Conservation (phyloP, 2,329 filamentous ascomycete genomes). For the Macrophomina phaseolina region DNA sequence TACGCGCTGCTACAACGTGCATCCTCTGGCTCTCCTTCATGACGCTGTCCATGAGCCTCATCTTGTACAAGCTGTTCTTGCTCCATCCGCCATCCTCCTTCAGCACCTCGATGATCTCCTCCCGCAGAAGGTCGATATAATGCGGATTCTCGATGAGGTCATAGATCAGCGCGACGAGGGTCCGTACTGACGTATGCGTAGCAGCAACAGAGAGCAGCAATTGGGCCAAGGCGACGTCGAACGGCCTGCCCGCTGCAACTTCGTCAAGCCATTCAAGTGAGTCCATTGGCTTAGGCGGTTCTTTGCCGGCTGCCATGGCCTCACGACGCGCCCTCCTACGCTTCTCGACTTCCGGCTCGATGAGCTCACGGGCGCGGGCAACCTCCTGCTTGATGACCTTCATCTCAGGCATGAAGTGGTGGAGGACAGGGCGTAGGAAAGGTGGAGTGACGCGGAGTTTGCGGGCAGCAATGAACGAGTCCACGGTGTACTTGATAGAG, state of each 20-base stretch:
- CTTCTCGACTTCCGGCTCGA: constrained; percentile 42
- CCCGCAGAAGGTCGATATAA: constrained; percentile 34
- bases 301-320: constrained; percentile 30
- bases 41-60: constrained; percentile 42
- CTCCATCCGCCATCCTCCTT: constrained; percentile 35
- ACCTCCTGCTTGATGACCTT: constrained; percentile 39
- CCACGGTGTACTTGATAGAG: constrained; percentile 43
- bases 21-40: constrained; percentile 41
- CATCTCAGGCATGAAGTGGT: constrained; percentile 43
- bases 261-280: constrained; percentile 36
- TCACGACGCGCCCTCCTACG: constrained; percentile 30
- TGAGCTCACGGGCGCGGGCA: constrained; percentile 40
- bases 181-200: constrained; percentile 36
- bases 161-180: constrained; percentile 33
- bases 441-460: constrained; percentile 44
- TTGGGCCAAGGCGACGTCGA: constrained; percentile 28
- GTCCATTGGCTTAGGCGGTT: constrained; percentile 34
- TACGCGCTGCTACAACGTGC: constrained; percentile 9
- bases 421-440: constrained; percentile 42
- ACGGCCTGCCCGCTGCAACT: constrained; percentile 29
- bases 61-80: constrained; percentile 37
- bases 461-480: constrained; percentile 42
- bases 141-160: constrained; percentile 36
- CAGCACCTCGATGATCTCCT: constrained; percentile 36
- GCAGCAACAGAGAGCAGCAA: constrained; percentile 30